Percentiles rank a stretch among this genome's conserved stretches.
Conservation (phyloP, 169 alveolate species). For the Plasmodium vivax region DNA sequence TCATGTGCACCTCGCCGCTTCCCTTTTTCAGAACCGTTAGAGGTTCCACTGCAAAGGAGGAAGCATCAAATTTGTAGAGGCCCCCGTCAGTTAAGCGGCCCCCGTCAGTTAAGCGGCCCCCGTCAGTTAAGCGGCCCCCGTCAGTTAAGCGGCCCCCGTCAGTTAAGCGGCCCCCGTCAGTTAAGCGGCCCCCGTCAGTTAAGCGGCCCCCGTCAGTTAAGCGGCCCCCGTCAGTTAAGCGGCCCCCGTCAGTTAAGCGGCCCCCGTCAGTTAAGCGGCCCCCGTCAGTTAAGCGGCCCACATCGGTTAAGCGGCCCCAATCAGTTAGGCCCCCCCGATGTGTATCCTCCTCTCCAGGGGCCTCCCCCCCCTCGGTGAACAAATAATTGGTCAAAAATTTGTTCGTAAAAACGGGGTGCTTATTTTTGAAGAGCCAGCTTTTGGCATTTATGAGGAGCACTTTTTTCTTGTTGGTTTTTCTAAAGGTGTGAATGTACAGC, state of each 20-base stretch:
- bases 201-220: no score
- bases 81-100: background rate
- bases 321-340: background rate
- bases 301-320: background rate
- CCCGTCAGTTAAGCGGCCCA: no score
- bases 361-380: background rate
- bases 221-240: background rate
- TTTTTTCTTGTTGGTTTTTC: slow-evolving; percentile 53
- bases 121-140: no score
- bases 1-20: background rate
- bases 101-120: no score
- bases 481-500: slow-evolving; percentile 35
- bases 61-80: background rate
- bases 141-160: background rate
- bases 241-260: background rate
- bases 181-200: no score
- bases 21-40: background rate
- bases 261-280: no score
- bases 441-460: slow-evolving; percentile 46
- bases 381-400: slow-evolving; percentile 15
- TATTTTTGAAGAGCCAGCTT: slow-evolving; percentile 59
- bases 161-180: background rate
- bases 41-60: background rate
- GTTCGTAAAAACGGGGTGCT: slow-evolving; percentile 41
- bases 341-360: background rate